Conservation (phyloP, 2,329 filamentous ascomycete genomes). For the Zymoseptoria brevis region DNA sequence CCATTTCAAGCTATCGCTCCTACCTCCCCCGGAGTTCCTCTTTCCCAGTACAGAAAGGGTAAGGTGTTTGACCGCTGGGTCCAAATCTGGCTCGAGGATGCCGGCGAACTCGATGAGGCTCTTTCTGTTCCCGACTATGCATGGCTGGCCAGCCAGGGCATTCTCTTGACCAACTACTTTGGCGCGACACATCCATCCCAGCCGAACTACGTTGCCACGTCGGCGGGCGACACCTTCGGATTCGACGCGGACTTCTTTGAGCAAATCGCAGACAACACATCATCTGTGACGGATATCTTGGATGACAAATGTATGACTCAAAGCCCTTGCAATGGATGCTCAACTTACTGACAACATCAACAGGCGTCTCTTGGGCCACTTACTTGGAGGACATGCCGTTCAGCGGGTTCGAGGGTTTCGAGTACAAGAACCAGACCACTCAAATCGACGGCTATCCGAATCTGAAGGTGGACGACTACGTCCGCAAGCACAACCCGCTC, state of each 20-base stretch:
- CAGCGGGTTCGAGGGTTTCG: conserved; percentile 59
- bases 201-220: conserved; percentile 65
- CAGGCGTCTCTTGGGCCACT: conserved; percentile 43
- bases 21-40: neutral
- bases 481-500: conserved; percentile 61
- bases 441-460: neutral
- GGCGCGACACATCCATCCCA: conserved; percentile 49
- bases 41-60: conserved; percentile 47
- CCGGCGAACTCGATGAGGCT: conserved; percentile 54
- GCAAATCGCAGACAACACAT: conserved; percentile 34
- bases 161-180: conserved; percentile 48
- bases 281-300: conserved; percentile 35
- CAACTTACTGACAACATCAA: neutral
- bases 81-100: conserved; percentile 70
- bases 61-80: conserved; percentile 65
- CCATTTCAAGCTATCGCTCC: neutral
- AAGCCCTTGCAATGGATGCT: neutral
- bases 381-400: conserved; percentile 76
- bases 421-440: conserved; percentile 57
- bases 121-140: conserved; percentile 53
- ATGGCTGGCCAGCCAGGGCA: conserved; percentile 53
- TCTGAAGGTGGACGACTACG: conserved; percentile 63
- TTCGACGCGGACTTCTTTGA: conserved; percentile 61
- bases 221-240: conserved; percentile 66
- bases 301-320: conserved; percentile 26